Evolutionary conservation across 495 filamentous ascomycete genomes (phyloP).

Genomic region (Talaromyces liani): DNA sequence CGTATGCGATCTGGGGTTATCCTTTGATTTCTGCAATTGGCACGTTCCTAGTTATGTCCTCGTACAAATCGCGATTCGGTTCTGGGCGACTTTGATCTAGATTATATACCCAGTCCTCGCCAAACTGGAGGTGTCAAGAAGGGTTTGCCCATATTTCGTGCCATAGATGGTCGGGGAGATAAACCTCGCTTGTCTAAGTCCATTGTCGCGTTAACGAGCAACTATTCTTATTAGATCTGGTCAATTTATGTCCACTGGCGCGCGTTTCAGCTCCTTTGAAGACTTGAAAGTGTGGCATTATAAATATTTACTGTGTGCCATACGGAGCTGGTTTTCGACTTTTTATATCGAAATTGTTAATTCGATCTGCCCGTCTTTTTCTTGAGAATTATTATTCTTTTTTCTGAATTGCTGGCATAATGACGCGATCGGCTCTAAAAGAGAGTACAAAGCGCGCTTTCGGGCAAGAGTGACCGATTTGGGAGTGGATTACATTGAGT

Average conservation of each 20-base stretch:
- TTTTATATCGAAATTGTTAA: neutral
- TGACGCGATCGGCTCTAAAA: neutral
- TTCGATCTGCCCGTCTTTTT: neutral
- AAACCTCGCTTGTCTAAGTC: neutral
- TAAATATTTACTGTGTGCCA: neutral
- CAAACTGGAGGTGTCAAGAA: neutral
- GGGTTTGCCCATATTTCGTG: neutral
- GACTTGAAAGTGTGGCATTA: neutral
- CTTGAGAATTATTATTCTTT: neutral
- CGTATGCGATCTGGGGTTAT: neutral
- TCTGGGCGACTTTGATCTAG: neutral
- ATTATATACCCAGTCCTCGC: neutral
- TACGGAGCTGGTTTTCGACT: neutral
- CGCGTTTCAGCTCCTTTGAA: neutral
- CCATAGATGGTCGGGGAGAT: neutral
- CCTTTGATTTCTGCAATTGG: neutral
- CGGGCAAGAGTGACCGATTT: neutral
- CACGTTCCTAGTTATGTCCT: neutral
- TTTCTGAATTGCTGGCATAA: neutral
- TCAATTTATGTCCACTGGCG: neutral
- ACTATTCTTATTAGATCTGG: neutral
- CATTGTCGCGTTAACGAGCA: neutral
- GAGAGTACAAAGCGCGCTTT: neutral
- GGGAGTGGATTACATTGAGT: neutral
- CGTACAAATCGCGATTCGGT: neutral